Evolutionary conservation across 129 eudicot species (phyloP), one percentile per base, ranked within the genome.

Genomic region (Artemisia argyi): DNA sequence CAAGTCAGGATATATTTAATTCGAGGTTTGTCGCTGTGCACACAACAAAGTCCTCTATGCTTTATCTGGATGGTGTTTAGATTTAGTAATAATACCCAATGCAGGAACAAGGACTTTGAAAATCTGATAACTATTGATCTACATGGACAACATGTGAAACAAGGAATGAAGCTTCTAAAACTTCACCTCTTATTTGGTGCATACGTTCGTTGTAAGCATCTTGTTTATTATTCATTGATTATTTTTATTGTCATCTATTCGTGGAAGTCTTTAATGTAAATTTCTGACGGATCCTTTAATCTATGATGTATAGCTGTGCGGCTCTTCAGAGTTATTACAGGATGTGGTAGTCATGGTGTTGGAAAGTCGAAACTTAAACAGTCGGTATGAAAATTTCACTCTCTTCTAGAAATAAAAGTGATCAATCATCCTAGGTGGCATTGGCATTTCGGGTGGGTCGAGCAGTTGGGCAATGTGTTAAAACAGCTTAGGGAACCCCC

Each of bases 131-230:
- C 99, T 5, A 88, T 95, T 24, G 99, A 95, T 86, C 84, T 95
- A 68, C 99, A 95, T 66, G 99, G 99, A 61, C 99, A 95, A 74
- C 99, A 95, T 55, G 90, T 95, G 75, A 95, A 95, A 83, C 97
- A 78, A 75, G 99, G 94, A 17, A 88, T 95, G 96, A 88, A 83
- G 76, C 85, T 95, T 66, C 75, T 95, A 56, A 95, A 95, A 83
- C 93, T 91, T 77, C 99, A 95, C 80, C 87, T 95, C 26, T 67
- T 95, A 32, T 95, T 95, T 83, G 99, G 96, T 70, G 96, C 99
- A 78, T 88, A 79, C 82, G 96, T 88, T 73, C 96, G 91, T 53
- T 95, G 99, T 95, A 85, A 91, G 96, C 54, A 69, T 54, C 66
- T 60, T 22, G 1, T 54, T 26, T 19, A 32, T 80, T 5, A 54